Evolutionary conservation across 768 basidiomycete species (phyloP).

Genomic region (Pleurotus sapidus): DNA sequence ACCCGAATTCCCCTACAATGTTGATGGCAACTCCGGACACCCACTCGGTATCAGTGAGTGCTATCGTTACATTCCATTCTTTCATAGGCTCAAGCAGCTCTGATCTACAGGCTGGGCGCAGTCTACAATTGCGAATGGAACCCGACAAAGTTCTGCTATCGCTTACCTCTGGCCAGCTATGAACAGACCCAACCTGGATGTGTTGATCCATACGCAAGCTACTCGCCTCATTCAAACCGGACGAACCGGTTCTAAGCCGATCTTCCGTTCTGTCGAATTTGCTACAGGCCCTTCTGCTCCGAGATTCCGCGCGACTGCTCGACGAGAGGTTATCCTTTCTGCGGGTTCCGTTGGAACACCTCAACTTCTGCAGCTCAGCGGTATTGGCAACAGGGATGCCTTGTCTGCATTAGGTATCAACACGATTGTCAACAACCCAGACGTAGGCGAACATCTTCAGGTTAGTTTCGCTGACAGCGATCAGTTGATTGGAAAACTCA

Average conservation of each 20-base stretch:
- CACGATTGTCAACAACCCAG: conserved; percentile 27
- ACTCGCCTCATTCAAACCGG: conserved; percentile 42
- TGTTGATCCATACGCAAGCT: conserved; percentile 42
- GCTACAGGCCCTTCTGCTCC: conserved; percentile 28
- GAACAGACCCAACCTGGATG: conserved; percentile 25
- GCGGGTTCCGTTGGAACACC: conserved; percentile 37
- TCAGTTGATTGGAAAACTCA: background rate
- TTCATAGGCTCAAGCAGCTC: no score
- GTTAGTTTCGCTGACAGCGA: background rate
- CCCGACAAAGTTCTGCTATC: conserved; percentile 25
- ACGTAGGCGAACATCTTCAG: conserved; percentile 30
- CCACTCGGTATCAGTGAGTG: conserved; percentile 23
- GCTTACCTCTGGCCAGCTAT: conserved; percentile 25
- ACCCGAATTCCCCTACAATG: conserved; percentile 26
- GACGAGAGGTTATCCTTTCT: conserved; percentile 34
- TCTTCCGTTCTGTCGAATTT: conserved; percentile 47
- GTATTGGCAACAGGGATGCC: conserved; percentile 48
- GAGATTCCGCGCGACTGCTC: conserved; percentile 22
- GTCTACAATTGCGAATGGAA: conserved; percentile 24
- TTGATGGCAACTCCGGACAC: conserved; percentile 29
- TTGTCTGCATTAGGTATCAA: conserved; percentile 36
- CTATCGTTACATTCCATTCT: no score
- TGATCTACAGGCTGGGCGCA: conserved; percentile 22
- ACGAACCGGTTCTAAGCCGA: conserved; percentile 24
- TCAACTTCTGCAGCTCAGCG: conserved; percentile 49